Evolutionary conservation across 257 asterid genomes (phyloP), one percentile per base, ranked within the genome.

Genomic region (Nyctanthes arbortristis): DNA sequence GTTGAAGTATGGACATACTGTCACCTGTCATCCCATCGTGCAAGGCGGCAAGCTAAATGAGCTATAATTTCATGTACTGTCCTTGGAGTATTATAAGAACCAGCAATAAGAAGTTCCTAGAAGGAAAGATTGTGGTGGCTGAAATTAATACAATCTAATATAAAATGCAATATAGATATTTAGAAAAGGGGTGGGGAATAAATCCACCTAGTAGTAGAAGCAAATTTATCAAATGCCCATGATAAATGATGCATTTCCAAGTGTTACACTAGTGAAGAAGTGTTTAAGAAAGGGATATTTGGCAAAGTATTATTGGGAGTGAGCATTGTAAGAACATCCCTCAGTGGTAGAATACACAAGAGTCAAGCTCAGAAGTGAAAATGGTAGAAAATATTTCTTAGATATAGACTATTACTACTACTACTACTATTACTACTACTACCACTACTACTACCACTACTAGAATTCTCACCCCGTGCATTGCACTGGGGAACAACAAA

Each of bases 11-110:
- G n/a, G n/a, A n/a, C 30, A 65, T 60, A 68, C 30, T 69, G 78
- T 77, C 73, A 93, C 98, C 99, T 89, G 81, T 93, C 97, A 85
- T 93, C 99, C 99, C 99, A 93, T 35, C 97, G 92, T 43, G 99
- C 97, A 62, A 91, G 83, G 70, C 96, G 97, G 75, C 80, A 39
- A 77, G 97, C 91, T 80, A 93, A 78, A 73, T 76, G 68, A 72
- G 96, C 97, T 54, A 87, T 77, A 20, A 93, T 79, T 67, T 87
- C 96, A 77, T 91, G 97, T 47, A 75, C 80, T 43, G 96, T 84
- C 78, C 86, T 81, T 30, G 99, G 99, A n/a, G 96, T 74, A 81
- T 79, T 87, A 64, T 70, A 79, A 75, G 96, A 90, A 55, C 97
- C 99, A 52, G 84, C 96, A 59, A 84, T 80, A 65, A 93, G 97